Conservation (phyloP, 2,329 filamentous ascomycete species). For the Curvularia spicifera region DNA sequence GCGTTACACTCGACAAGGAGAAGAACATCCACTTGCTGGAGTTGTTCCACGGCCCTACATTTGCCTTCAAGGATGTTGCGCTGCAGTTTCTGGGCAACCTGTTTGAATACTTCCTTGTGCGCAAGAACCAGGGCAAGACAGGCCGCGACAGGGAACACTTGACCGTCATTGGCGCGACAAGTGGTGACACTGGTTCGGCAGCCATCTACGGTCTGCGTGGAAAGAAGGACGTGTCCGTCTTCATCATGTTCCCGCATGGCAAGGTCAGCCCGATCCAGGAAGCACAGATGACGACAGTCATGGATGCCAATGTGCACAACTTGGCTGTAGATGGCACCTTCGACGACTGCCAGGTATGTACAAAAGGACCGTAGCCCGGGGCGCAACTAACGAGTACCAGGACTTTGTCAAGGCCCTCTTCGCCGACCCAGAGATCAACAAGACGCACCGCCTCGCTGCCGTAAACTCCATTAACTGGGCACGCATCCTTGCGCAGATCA, state of each 20-base stretch:
- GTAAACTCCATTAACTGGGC: constrained; percentile 98
- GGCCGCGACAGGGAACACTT: constrained; percentile 64
- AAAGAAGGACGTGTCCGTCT: constrained; percentile 96
- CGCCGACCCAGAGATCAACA: constrained; percentile 82
- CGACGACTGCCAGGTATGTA: constrained; percentile 83
- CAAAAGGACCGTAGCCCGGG: neutral
- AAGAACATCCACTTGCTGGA: constrained; percentile 85
- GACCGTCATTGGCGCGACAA: constrained; percentile 52
- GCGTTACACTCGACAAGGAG: constrained; percentile 74
- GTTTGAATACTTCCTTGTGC: constrained; percentile 84
- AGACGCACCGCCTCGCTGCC: constrained; percentile 81
- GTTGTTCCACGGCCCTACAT: constrained; percentile 94
- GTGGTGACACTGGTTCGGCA: constrained; percentile 77
- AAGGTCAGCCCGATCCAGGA: constrained; percentile 92
- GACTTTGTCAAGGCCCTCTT: constrained; percentile 96
- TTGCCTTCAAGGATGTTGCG: constrained; percentile 91
- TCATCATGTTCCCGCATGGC: constrained; percentile 92
- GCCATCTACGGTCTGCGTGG: constrained; percentile 94
- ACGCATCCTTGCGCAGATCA: constrained; percentile 92
- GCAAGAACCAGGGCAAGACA: constrained; percentile 73
- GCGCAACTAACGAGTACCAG: constrained; percentile 50
- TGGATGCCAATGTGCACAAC: constrained; percentile 92
- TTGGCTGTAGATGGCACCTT: constrained; percentile 89
- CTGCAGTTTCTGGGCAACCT: constrained; percentile 96
- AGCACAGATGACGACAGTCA: constrained; percentile 94